phyloP scores from a whole-genome alignment of 140 eudicot species.

The Cichorium intybus region DNA sequence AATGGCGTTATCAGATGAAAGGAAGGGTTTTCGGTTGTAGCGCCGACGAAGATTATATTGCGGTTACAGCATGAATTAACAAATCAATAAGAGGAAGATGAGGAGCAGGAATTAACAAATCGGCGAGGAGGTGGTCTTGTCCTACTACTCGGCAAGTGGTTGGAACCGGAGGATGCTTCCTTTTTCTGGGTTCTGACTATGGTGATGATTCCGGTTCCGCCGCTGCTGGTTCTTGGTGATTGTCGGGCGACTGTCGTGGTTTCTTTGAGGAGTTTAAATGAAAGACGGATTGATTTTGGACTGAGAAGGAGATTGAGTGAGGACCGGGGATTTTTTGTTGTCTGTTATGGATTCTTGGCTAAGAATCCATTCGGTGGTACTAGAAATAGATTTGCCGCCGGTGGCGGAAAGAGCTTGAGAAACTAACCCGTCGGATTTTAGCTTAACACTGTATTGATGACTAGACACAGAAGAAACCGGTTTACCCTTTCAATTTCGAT shows the following conservation, averaged over 20 bases:
- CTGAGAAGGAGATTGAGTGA: constrained; percentile 22
- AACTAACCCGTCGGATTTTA: constrained; percentile 47
- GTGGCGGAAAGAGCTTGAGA: constrained; percentile 67
- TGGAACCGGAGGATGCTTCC: constrained; percentile 8
- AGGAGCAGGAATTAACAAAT: constrained; percentile 34
- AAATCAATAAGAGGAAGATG: constrained; percentile 40
- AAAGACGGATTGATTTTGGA: constrained; percentile 61
- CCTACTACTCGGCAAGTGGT: constrained; percentile 78
- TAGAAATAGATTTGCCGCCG: constrained; percentile 43
- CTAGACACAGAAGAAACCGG: too few species aligned
- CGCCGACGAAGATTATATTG: constrained; percentile 72
- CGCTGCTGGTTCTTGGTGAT: constrained; percentile 3
- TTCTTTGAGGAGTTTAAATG: constrained; percentile 32
- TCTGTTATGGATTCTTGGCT: constrained; percentile 12
- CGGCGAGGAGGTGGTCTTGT: constrained; percentile 72
- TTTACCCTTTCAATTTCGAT: too few species aligned
- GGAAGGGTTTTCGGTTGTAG: constrained; percentile 94
- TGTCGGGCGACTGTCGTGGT: constrained; percentile 9
- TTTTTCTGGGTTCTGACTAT: neutral
- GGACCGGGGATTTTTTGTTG: constrained; percentile 6
- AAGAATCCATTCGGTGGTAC: constrained; percentile 80
- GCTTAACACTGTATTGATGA: too few species aligned
- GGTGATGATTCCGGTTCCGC: constrained; percentile 3
- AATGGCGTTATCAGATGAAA: constrained; percentile 82
- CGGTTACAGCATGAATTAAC: constrained; percentile 63